Evolutionary conservation across 1,284 basidiomycete species (phyloP), one percentile per base, ranked within the genome.

Genomic region (Ganoderma lucidum): DNA sequence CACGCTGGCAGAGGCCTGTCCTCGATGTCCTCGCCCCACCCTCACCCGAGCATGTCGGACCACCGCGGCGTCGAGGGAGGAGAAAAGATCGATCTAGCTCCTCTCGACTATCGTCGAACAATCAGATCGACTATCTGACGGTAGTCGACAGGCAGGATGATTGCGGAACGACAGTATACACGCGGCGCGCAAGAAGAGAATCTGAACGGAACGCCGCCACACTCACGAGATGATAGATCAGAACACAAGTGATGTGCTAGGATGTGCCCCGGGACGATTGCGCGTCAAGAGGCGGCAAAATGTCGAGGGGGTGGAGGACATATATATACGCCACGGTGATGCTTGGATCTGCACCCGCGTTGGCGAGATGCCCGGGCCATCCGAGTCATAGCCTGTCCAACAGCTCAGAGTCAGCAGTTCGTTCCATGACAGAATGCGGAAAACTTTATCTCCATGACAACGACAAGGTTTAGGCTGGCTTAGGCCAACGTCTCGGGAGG

Each of bases 381-480:
- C 69, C 66, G 2, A 69, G 67, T 44, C 70, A 71, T n/a, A 71
- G 68, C 44, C 71, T 73, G 42, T 19, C 23, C 63, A 15, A n/a
- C 3, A 6, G 44, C 53, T 56, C 8, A 23, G 23, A 23, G 23
- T 23, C 23, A 56, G 48, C 28, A 15, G 19, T 23, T 48, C n/a
- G n/a, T 30, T 68, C 48, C 19, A 23, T 30, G 28, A 30, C 23
- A 48, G 19, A 8, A 48, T 48, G 45, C 23, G 23, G 23, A 23
- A 23, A 23, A 23, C 23, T 23, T 23, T 23, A 23, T 23, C 23
- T 23, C 23, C 23, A 23, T 23, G 23, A 23, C n/a, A 44, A 44
- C 2, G 42, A 8, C 42, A 44, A 44, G 14, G 42, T 23, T 23
- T 23, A 23, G 23, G 23, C 23, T 23, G 23, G 23, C 23, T 23